Base-by-base conservation (phyloP, 1,284 basidiomycete genomes). In the Papiliotrema laurentii region DNA sequence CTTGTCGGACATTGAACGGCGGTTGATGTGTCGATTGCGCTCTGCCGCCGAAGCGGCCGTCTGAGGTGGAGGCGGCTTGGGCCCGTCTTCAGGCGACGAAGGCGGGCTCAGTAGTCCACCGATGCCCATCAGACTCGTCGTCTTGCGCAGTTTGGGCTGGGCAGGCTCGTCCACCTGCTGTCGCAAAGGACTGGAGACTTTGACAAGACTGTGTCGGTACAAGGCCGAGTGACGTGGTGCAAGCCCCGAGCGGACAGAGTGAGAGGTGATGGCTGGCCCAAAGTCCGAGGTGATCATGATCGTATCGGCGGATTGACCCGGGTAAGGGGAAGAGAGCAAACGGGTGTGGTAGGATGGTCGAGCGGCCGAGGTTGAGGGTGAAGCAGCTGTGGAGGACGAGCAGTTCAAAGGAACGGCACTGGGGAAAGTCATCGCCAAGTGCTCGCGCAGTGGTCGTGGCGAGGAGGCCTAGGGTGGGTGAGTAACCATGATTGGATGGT, bases 351-450 rank as follows among this genome's bases (percentile, higher is more conserved):
- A 63, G 2, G 61, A 56, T 39, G 58, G 54, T 43, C 59, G 48
- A 16, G 44, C 30, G 10, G 58, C 50, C 5, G n/a, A n/a, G n/a
- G n/a, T n/a, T n/a, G n/a, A n/a, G n/a, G n/a, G n/a, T n/a, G n/a
- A n/a, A n/a, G n/a, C n/a, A n/a, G n/a, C n/a, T n/a, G n/a, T n/a
- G n/a, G 48, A 40, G 13, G 46, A 51, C 40, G 49, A 45, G n/a
- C 54, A 30, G 3, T 31, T 35, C 7, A 53, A 43, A 21, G 55
- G 46, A 37, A 66, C 61, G 4, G 58, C 54, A 26, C 53, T 55
- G 11, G 64, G 61, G 40, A 65, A 64, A 46, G 49, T 61, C 58
- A 63, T 63, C 26, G 59, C 58, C 39, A 67, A 57, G 41, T 67
- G 58, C 50, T 68, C 62, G 7, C 56, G 54, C 11, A 68, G 49